Conservation (phyloP, 2,329 filamentous ascomycete species). For the Ophiostoma piceae region DNA sequence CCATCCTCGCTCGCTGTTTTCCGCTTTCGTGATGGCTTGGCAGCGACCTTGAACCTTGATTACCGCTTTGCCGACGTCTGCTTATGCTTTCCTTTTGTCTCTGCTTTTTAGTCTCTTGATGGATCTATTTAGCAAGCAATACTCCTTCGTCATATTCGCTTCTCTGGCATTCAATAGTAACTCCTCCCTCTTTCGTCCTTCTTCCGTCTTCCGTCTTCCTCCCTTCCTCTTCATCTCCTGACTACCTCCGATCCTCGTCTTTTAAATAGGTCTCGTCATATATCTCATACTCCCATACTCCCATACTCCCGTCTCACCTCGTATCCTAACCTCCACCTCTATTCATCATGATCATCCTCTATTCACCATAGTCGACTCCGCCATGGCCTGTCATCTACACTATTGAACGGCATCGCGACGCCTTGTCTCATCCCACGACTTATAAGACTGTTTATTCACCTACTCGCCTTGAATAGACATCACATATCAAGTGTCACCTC, state of each 20-base stretch:
- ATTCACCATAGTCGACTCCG: constrained; percentile 18
- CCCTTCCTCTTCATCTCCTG: not conserved
- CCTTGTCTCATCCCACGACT: not conserved
- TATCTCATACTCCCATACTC: not conserved
- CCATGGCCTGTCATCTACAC: constrained; percentile 8
- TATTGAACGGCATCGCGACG: constrained; percentile 3
- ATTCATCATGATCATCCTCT: constrained; percentile 19
- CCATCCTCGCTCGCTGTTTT: not conserved
- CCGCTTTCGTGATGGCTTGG: constrained; percentile 10
- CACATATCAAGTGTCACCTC: not conserved
- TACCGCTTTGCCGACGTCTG: not conserved
- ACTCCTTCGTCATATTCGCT: not conserved
- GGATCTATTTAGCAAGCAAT: not conserved
- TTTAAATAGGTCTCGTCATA: not conserved
- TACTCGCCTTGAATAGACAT: not conserved
- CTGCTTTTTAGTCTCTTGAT: not conserved
- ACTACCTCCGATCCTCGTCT: not conserved
- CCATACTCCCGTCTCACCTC: not conserved
- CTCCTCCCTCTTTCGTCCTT: not conserved
- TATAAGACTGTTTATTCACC: not conserved
- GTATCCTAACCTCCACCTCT: not conserved
- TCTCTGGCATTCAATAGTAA: not conserved
- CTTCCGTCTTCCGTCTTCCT: not conserved
- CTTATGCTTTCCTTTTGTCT: not conserved
- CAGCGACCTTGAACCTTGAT: not conserved